Evolutionary conservation across 73 alveolate genomes (phyloP).

Genomic region (Effrenium voratum): DNA sequence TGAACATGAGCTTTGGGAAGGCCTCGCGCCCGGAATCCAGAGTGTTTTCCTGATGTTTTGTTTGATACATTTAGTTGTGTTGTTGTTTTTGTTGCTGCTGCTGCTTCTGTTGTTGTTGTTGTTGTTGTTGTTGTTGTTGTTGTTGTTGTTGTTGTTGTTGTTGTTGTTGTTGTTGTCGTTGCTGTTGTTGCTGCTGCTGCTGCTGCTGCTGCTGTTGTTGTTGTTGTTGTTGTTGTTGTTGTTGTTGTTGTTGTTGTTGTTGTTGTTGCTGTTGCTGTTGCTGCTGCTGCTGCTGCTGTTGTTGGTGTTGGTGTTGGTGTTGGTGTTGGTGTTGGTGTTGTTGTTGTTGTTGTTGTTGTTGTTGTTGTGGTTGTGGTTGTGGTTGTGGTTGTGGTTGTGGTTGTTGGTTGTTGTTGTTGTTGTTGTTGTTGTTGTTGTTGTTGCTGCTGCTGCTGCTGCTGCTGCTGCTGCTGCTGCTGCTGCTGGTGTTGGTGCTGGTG

Average conservation of each 20-base stretch:
- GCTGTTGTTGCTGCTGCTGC: no score
- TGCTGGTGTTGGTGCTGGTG: not conserved
- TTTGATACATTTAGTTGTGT: no score
- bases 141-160: no score
- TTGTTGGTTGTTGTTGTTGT: not conserved
- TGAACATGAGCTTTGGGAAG: no score
- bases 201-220: no score
- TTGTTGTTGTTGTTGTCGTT: no score
- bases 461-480: not conserved
- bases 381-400: not conserved
- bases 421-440: not conserved
- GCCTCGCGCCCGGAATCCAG: no score
- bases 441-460: not conserved
- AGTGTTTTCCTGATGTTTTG: no score
- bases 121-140: no score
- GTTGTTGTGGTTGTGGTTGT: not conserved
- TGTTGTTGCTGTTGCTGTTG: not conserved
- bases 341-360: not conserved
- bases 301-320: not conserved
- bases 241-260: not conserved
- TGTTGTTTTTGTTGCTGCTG: no score
- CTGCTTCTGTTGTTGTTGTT: no score
- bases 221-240: not conserved
- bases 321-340: not conserved
- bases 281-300: not conserved